Percentiles rank a stretch among this genome's conserved stretches.
phyloP scores from a whole-genome alignment of 441 rosid genomes.

The Codiaeum variegatum region DNA sequence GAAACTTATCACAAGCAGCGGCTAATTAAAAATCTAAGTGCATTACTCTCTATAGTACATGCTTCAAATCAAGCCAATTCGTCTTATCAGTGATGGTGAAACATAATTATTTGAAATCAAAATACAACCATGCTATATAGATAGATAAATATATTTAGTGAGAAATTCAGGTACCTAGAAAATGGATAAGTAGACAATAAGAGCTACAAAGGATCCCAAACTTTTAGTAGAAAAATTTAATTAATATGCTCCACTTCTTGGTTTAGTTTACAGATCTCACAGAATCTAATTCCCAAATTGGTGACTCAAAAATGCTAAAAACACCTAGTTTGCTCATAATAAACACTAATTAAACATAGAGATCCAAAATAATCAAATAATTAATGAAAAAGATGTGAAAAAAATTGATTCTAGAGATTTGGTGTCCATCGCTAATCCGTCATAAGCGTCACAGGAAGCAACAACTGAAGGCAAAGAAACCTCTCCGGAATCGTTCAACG shows the following conservation, averaged over 20 bases:
- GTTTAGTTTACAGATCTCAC: not conserved
- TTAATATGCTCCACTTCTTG: not conserved
- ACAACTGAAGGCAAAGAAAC: slow-evolving; percentile 53
- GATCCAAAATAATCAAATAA: not conserved
- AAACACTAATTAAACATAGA: not conserved
- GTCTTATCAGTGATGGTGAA: no score
- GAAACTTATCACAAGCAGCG: no score
- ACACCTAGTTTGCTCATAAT: not conserved
- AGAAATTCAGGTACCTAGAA: no score
- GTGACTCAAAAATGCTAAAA: not conserved
- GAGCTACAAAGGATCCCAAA: no score
- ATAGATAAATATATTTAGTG: no score
- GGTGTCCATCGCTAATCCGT: not conserved
- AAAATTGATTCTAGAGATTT: slow-evolving; percentile 43
- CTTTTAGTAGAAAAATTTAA: slow-evolving; percentile 1
- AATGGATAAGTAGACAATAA: no score
- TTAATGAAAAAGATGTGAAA: slow-evolving; percentile 25
- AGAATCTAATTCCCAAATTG: not conserved
- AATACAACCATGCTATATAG: no score
- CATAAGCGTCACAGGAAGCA: not conserved
- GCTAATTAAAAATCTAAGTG: no score
- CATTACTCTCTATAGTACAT: no score
- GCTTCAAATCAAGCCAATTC: no score
- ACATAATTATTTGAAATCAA: no score
- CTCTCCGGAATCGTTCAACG: slow-evolving; percentile 55